phyloP scores from a whole-genome alignment of 2,329 filamentous ascomycete genomes.

The Nemania abortiva region DNA sequence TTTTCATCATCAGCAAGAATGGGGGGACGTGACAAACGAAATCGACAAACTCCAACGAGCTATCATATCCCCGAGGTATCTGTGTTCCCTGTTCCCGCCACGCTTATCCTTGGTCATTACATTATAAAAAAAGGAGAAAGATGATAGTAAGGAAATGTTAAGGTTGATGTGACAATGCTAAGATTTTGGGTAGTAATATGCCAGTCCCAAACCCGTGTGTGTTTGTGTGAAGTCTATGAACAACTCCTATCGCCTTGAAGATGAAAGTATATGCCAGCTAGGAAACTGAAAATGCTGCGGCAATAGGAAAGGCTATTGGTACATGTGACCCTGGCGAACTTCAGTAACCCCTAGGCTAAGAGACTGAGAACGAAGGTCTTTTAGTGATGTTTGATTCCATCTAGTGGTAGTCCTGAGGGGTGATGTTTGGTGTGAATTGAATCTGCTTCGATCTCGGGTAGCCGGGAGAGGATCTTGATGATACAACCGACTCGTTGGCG shows the following conservation, averaged over 20 bases:
- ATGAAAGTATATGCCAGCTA: conserved; percentile 40
- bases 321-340: conserved; percentile 38
- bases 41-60: conserved; percentile 31
- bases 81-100: conserved; percentile 41
- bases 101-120: conserved; percentile 47
- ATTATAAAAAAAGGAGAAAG: conserved; percentile 41
- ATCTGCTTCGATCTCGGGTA: conserved; percentile 57
- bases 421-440: conserved; percentile 61
- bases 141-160: conserved; percentile 2
- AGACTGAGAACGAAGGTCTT: conserved; percentile 17
- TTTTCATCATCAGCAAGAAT: conserved; percentile 28
- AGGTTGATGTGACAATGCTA: conserved; percentile 20
- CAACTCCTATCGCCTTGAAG: conserved; percentile 30
- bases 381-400: conserved; percentile 6
- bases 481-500: conserved; percentile 56
- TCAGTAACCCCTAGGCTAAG: conserved; percentile 1
- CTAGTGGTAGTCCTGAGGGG: conserved; percentile 57
- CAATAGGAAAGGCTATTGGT: conserved; percentile 40
- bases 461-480: conserved; percentile 54
- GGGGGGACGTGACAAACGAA: conserved; percentile 34
- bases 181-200: conserved; percentile 29
- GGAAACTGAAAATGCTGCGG: conserved; percentile 38
- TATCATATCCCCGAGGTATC: conserved; percentile 44
- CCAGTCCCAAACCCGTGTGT: conserved; percentile 25
- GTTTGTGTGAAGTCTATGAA: conserved; percentile 27